Conservation (phyloP, 176 grass and related monocot genomes). For the Metroxylon sagu region DNA sequence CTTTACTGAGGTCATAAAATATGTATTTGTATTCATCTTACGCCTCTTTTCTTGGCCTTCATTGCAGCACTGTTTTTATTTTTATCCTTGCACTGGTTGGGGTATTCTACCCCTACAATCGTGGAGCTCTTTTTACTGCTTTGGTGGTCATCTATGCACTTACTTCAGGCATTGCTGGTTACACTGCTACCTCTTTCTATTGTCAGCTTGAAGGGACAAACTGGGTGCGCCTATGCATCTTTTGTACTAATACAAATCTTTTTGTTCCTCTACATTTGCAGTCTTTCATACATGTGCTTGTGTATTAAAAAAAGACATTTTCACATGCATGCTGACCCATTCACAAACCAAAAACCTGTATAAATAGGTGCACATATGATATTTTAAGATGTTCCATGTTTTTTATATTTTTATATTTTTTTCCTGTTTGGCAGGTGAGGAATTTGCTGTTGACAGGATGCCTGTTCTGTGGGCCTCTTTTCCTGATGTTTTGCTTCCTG, state of each 20-base stretch:
- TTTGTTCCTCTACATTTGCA: too few species aligned
- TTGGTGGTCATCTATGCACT: conserved; percentile 97
- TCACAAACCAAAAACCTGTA: too few species aligned
- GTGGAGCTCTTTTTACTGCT: conserved; percentile 92
- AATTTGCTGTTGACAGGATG: conserved; percentile 89
- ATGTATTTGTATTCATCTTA: too few species aligned
- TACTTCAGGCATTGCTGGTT: conserved; percentile 95
- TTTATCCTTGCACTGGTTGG: conserved; percentile 90
- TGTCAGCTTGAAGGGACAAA: conserved; percentile 85
- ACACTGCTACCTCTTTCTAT: conserved; percentile 86
- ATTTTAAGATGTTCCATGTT: too few species aligned
- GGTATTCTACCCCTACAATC: conserved; percentile 97
- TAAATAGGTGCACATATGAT: too few species aligned
- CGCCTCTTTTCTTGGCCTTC: not conserved
- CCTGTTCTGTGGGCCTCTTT: conserved; percentile 87
- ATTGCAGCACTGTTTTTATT: conserved; percentile 84
- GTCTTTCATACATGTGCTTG: too few species aligned
- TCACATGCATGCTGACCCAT: too few species aligned
- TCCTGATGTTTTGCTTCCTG: conserved; percentile 92
- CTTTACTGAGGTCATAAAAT: too few species aligned
- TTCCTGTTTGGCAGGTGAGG: conserved; percentile 59
- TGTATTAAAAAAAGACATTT: too few species aligned
- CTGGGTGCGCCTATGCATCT: conserved; percentile 36
- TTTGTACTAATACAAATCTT: too few species aligned
- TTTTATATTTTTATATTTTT: not conserved